Percentiles rank a stretch among this genome's conserved stretches.
Conservation (phyloP, 352 stramenopile genomes). For the Phytophthora capsici region DNA sequence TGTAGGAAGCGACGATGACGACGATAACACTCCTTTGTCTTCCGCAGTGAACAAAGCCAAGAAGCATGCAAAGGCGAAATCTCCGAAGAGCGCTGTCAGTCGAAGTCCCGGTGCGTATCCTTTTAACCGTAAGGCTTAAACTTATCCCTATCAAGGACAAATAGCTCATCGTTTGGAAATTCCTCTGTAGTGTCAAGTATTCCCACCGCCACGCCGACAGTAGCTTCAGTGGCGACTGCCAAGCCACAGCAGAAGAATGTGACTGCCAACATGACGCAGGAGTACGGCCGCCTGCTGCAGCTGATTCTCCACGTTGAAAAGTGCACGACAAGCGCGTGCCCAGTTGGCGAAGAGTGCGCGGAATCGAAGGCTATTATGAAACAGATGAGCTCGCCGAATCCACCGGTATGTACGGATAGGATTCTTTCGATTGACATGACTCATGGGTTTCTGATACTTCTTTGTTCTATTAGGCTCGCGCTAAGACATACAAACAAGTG, state of each 20-base stretch:
- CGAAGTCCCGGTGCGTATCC: constrained; percentile 10
- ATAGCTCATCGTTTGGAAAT: constrained; percentile 27
- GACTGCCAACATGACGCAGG: constrained; percentile 73
- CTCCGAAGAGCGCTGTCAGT: constrained; percentile 51
- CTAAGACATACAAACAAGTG: constrained; percentile 88
- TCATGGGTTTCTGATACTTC: too few species aligned
- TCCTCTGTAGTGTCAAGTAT: constrained; percentile 26
- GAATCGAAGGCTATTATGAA: constrained; percentile 80
- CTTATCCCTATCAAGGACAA: constrained; percentile 23
- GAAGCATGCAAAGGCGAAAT: constrained; percentile 69
- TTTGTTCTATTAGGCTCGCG: constrained; percentile 47
- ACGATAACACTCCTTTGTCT: constrained; percentile 77
- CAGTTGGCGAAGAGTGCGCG: constrained; percentile 74
- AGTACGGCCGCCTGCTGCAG: constrained; percentile 87
- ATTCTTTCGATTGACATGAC: neutral
- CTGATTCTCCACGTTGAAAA: constrained; percentile 89
- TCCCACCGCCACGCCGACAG: constrained; percentile 8
- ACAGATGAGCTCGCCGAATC: constrained; percentile 74
- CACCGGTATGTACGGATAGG: constrained; percentile 44
- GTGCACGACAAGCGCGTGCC: constrained; percentile 64
- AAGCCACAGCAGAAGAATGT: constrained; percentile 52
- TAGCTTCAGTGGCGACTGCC: constrained; percentile 12
- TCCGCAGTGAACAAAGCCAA: constrained; percentile 74
- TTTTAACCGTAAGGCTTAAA: constrained; percentile 33
- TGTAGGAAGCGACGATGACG: constrained; percentile 59